These are phyloP conservation scores for Cyclospora cayetanensis DNA, from an alignment of 169 alveolate genomes.

Conservation along the genomic window DNA sequence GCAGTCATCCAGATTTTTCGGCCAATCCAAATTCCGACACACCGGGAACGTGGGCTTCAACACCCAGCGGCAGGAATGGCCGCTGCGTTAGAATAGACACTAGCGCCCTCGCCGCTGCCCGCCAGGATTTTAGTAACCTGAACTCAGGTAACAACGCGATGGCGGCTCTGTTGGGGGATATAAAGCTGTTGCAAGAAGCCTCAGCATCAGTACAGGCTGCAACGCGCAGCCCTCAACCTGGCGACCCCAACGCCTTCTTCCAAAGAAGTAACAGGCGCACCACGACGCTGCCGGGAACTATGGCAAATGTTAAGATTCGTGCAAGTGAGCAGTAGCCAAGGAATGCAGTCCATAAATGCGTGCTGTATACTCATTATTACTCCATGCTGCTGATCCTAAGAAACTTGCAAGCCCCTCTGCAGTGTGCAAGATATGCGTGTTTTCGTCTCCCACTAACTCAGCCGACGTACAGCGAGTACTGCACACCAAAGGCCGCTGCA, in stretches of 20 bases:
- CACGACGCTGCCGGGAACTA: not conserved
- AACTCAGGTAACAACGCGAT: not conserved
- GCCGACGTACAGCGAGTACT: constrained; percentile 59
- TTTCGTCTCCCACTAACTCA: too few relatives aligned
- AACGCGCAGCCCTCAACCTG: not conserved
- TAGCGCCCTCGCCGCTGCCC: not conserved
- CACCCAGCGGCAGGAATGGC: not conserved
- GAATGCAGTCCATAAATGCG: too few relatives aligned
- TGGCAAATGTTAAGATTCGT: not conserved
- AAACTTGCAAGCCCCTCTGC: too few relatives aligned
- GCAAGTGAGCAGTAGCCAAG: not conserved
- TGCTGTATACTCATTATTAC: too few relatives aligned
- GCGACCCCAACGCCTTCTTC: not conserved
- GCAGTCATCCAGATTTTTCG: not conserved
- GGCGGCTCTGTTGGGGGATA: not conserved
- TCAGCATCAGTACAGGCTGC: constrained; percentile 8
- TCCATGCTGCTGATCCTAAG: too few relatives aligned
- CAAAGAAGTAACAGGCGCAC: not conserved
- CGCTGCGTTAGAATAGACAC: not conserved
- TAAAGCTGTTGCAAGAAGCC: not conserved
- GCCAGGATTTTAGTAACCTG: not conserved
- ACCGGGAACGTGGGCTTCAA: not conserved
- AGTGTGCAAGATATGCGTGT: too few relatives aligned
- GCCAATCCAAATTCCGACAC: not conserved
- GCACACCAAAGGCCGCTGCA: constrained; percentile 82